A percentile compares a stretch with the other conserved stretches of the same genome.
Evolutionary conservation across 176 grass and related monocot species (phyloP).

Genomic region (Calamus simplicifolius): DNA sequence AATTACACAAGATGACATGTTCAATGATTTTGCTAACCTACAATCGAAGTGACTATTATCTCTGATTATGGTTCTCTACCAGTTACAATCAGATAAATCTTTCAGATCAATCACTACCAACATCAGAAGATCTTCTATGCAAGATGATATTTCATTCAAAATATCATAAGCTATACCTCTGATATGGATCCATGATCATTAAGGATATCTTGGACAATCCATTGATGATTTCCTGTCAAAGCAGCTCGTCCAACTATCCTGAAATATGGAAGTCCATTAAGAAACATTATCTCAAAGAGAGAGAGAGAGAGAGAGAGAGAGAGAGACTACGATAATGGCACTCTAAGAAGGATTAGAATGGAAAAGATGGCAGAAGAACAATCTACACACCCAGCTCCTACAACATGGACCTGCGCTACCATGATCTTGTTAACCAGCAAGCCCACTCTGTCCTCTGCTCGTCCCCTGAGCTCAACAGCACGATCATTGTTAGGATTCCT

Average conservation of each 20-base stretch:
- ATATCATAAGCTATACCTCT: constrained; percentile 34
- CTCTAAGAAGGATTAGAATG: neutral
- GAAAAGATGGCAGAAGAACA: neutral
- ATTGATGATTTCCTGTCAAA: constrained; percentile 54
- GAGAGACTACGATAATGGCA: constrained; percentile 4
- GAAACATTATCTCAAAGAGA: neutral
- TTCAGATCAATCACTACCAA: too few species aligned
- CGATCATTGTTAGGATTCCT: neutral
- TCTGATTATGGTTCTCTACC: too few species aligned
- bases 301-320: neutral
- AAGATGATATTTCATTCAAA: neutral
- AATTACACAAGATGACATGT: too few species aligned
- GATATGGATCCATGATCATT: constrained; percentile 40
- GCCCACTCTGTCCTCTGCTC: constrained; percentile 35
- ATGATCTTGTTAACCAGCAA: constrained; percentile 55
- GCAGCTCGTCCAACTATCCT: constrained; percentile 64
- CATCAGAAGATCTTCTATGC: too few species aligned
- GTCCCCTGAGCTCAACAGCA: constrained; percentile 18
- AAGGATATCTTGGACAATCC: constrained; percentile 45
- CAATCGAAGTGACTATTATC: too few species aligned
- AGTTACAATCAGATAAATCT: too few species aligned
- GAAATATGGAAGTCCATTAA: constrained; percentile 15
- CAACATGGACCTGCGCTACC: constrained; percentile 53
- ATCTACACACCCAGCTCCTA: constrained; percentile 51
- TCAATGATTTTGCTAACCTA: too few species aligned